Percentiles rank a stretch among this genome's conserved stretches.
These are phyloP conservation scores for Phellopilus nigrolimitatus DNA, from an alignment of 1,284 basidiomycete genomes.

Conservation along the genomic window DNA sequence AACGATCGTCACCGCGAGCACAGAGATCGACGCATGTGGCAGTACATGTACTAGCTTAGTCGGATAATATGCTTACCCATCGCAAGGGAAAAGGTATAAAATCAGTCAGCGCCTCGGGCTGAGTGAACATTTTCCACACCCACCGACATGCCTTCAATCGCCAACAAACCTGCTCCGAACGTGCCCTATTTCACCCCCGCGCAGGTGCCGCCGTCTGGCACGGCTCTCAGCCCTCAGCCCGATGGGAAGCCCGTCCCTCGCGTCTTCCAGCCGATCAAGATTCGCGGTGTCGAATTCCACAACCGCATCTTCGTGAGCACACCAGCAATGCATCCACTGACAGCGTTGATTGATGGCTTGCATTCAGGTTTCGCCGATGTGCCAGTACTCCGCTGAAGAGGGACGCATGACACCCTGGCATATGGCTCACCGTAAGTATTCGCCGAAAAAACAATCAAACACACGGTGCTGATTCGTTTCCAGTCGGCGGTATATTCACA, in stretches of 20 bases:
- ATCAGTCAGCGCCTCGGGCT: too few species aligned
- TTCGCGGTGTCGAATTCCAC: conserved; percentile 42
- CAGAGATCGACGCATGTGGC: too few species aligned
- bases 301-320: conserved; percentile 35
- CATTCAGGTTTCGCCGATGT: conserved; percentile 44
- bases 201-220: conserved; percentile 47
- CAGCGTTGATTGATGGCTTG: background rate
- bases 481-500: conserved; percentile 44
- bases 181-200: conserved; percentile 47
- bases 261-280: conserved; percentile 59
- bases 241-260: conserved; percentile 44
- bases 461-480: background rate
- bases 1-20: too few species aligned
- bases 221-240: conserved; percentile 39
- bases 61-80: too few species aligned
- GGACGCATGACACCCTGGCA: conserved; percentile 51
- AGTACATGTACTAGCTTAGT: too few species aligned
- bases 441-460: background rate
- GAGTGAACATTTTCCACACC: too few species aligned
- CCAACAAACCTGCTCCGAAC: conserved; percentile 15
- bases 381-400: conserved; percentile 60
- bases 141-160: background rate
- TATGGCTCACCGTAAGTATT: conserved; percentile 42
- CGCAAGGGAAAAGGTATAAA: too few species aligned
- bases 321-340: background rate